Conservation (phyloP, 805 yeast genomes). For the Starmerella apis region DNA sequence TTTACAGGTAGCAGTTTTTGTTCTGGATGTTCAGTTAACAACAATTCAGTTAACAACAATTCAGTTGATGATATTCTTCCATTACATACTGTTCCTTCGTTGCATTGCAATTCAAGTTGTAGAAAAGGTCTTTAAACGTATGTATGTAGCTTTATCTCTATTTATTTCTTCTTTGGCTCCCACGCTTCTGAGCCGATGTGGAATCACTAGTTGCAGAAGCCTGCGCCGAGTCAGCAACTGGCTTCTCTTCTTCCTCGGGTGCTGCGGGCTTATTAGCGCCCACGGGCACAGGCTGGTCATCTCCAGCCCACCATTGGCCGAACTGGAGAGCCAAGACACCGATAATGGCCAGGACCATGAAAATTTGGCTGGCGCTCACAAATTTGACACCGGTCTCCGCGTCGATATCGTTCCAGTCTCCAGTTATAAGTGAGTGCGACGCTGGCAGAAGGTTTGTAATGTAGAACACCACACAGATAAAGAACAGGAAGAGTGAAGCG, state of each 20-base stretch:
- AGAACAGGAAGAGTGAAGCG: conserved; percentile 64
- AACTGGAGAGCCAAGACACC: conserved; percentile 81
- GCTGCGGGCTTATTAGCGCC: conserved; percentile 15
- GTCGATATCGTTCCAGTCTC: conserved; percentile 91
- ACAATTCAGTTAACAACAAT: no score
- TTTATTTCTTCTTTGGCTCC: conserved; percentile 3
- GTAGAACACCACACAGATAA: conserved; percentile 66
- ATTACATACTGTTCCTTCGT: background rate
- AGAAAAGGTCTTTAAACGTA: background rate
- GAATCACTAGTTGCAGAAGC: conserved; percentile 10
- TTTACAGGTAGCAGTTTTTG: no score
- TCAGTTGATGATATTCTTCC: no score
- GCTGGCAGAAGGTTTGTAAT: conserved; percentile 81
- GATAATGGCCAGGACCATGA: conserved; percentile 55
- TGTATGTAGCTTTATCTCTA: conserved; percentile 1
- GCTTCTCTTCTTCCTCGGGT: background rate
- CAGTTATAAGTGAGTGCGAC: conserved; percentile 51
- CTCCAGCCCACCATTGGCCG: conserved; percentile 75
- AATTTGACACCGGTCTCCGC: conserved; percentile 78
- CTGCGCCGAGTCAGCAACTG: conserved; percentile 9
- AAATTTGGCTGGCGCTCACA: conserved; percentile 77
- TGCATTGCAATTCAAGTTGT: background rate
- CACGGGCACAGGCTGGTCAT: conserved; percentile 13
- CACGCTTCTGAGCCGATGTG: conserved; percentile 1
- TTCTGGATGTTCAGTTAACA: no score